Percentiles rank a stretch among this genome's conserved stretches.
phyloP scores from a whole-genome alignment of 2,329 filamentous ascomycete species.

The Aschersonia sp. region DNA sequence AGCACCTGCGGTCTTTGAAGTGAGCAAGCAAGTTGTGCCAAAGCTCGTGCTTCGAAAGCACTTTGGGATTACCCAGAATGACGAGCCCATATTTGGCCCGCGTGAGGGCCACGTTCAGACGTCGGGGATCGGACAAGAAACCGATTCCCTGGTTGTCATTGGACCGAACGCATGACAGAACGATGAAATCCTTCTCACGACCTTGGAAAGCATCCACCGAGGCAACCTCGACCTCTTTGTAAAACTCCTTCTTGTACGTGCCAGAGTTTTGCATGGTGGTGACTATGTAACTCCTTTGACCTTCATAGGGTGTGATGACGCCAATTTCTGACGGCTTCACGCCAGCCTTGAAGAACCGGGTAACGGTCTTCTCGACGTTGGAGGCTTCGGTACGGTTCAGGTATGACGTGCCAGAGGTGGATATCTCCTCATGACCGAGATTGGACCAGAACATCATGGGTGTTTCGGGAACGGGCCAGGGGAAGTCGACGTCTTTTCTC shows the following conservation, averaged over 20 bases:
- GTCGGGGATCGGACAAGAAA: slow-evolving; percentile 93
- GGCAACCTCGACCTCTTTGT: slow-evolving; percentile 97
- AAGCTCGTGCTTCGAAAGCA: slow-evolving; percentile 90
- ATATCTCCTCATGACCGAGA: slow-evolving; percentile 93
- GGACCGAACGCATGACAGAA: slow-evolving; percentile 91
- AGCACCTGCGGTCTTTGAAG: slow-evolving; percentile 92
- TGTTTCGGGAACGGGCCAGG: slow-evolving; percentile 85
- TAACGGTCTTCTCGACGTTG: slow-evolving; percentile 97
- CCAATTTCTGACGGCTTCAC: slow-evolving; percentile 90
- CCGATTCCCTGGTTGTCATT: slow-evolving; percentile 99
- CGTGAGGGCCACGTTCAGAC: slow-evolving; percentile 92
- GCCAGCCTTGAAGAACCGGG: slow-evolving; percentile 95
- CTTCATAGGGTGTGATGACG: slow-evolving; percentile 97
- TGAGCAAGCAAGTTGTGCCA: slow-evolving; percentile 94
- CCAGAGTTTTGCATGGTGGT: slow-evolving; percentile 98
- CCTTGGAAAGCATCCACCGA: slow-evolving; percentile 98
- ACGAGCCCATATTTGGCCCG: slow-evolving; percentile 94
- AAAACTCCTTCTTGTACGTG: slow-evolving; percentile 94
- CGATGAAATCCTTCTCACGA: slow-evolving; percentile 97
- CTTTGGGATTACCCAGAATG: slow-evolving; percentile 94
- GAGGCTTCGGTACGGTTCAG: slow-evolving; percentile 94
- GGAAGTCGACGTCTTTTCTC: slow-evolving; percentile 89
- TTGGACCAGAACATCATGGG: slow-evolving; percentile 99
- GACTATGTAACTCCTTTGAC: slow-evolving; percentile 94
- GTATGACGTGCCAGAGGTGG: slow-evolving; percentile 92